Conservation (phyloP, 1,139 yeast species). For the Pichia terricola region DNA sequence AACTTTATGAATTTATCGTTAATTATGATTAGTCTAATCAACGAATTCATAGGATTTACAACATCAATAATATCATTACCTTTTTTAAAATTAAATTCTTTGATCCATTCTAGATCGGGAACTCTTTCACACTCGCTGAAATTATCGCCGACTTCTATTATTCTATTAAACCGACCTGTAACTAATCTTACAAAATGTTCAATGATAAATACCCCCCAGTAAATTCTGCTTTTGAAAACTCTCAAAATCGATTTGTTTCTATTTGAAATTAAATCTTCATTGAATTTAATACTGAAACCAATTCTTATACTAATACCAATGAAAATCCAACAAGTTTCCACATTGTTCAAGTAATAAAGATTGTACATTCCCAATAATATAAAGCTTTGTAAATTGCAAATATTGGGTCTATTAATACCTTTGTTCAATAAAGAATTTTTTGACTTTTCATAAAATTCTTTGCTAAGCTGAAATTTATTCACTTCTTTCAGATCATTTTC, state of each 20-base stretch:
- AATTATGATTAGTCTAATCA: constrained; percentile 22
- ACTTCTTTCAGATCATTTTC: background rate
- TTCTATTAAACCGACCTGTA: constrained; percentile 41
- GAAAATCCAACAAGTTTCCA: constrained; percentile 49
- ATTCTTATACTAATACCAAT: constrained; percentile 54
- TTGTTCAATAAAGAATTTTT: no score
- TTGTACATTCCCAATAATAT: constrained; percentile 47
- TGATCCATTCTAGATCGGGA: constrained; percentile 47
- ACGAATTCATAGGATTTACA: constrained; percentile 23
- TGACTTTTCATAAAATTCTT: background rate
- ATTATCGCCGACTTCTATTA: constrained; percentile 45
- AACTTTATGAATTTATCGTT: background rate
- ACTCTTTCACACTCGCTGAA: constrained; percentile 29
- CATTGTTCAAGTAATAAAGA: constrained; percentile 36
- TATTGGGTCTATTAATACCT: no score
- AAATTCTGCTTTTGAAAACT: constrained; percentile 29
- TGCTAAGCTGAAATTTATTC: background rate
- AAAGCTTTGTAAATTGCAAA: constrained; percentile 35
- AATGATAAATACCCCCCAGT: constrained; percentile 61
- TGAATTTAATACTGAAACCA: constrained; percentile 56
- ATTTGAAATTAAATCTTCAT: constrained; percentile 25
- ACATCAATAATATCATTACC: constrained; percentile 29
- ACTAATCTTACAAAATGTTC: constrained; percentile 54
- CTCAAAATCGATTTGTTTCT: background rate
- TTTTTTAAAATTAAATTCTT: constrained; percentile 39